Evolutionary conservation across 768 basidiomycete species (phyloP).

Genomic region (Suillus fuscotomentosus): DNA sequence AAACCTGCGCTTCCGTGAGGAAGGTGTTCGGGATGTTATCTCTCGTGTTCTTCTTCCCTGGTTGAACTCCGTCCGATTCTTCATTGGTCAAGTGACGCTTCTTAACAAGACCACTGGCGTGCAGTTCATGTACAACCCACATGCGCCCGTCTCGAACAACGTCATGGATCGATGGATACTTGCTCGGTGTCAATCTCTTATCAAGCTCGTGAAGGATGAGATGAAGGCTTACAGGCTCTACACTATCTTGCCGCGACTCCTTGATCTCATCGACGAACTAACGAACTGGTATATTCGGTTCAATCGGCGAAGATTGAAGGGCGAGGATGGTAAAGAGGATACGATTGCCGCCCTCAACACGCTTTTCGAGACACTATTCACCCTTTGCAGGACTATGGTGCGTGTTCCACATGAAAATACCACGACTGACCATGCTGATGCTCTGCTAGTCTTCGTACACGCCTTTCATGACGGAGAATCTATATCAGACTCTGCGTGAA

Average conservation of each 20-base stretch:
- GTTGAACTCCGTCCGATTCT: slow-evolving; percentile 99
- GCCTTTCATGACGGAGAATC: slow-evolving; percentile 94
- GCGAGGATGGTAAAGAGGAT: slow-evolving; percentile 88
- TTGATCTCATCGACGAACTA: slow-evolving; percentile 91
- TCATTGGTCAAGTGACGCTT: slow-evolving; percentile 90
- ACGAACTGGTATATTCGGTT: slow-evolving; percentile 99
- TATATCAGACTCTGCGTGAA: slow-evolving; percentile 87
- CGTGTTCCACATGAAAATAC: slow-evolving; percentile 19
- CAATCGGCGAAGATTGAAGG: slow-evolving; percentile 94
- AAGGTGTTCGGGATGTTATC: slow-evolving; percentile 95
- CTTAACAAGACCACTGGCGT: slow-evolving; percentile 76
- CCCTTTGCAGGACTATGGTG: slow-evolving; percentile 94
- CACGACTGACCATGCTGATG: slow-evolving; percentile 4
- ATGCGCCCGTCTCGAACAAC: slow-evolving; percentile 79
- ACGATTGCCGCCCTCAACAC: slow-evolving; percentile 89
- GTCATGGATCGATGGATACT: slow-evolving; percentile 99
- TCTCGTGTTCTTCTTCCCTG: slow-evolving; percentile 96
- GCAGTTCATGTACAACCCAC: slow-evolving; percentile 85
- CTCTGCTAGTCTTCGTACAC: slow-evolving; percentile 86
- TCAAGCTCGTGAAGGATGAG: slow-evolving; percentile 86
- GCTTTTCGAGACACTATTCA: slow-evolving; percentile 92
- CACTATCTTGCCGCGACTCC: slow-evolving; percentile 92
- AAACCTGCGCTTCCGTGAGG: slow-evolving; percentile 96
- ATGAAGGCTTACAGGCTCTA: slow-evolving; percentile 98
- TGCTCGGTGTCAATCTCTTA: slow-evolving; percentile 96